Conservation (phyloP, 768 basidiomycete species). For the Kwoniella dejecticola region DNA sequence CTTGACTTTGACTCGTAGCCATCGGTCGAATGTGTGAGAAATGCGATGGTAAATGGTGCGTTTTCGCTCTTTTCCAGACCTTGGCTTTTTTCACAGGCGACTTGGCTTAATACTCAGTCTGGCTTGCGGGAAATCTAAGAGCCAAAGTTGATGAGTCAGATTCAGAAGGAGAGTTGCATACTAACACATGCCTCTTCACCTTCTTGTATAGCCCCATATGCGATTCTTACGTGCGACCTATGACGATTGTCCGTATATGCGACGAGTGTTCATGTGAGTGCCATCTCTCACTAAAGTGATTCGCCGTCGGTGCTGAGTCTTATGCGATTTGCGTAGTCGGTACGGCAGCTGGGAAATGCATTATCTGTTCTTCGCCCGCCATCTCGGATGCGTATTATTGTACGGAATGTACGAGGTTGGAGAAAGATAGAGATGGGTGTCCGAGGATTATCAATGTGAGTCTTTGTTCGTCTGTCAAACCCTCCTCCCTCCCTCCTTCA, state of each 20-base stretch:
- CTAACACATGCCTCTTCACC: background rate
- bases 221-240: conserved; percentile 98
- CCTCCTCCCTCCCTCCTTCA: background rate
- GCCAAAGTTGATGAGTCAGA: too few relatives aligned
- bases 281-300: too few relatives aligned
- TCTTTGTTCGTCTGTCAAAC: too few relatives aligned
- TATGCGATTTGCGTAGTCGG: conserved; percentile 41
- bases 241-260: conserved; percentile 95
- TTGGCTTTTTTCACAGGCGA: background rate
- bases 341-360: conserved; percentile 91
- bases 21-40: conserved; percentile 98
- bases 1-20: too few relatives aligned
- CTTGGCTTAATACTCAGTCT: too few relatives aligned
- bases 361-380: conserved; percentile 94
- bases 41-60: conserved; percentile 98
- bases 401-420: conserved; percentile 83
- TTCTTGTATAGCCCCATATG: conserved; percentile 75
- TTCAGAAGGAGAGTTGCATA: background rate
- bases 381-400: conserved; percentile 99
- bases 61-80: conserved; percentile 1
- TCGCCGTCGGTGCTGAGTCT: too few relatives aligned
- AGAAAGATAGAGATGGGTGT: conserved; percentile 97
- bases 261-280: conserved; percentile 99
- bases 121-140: too few relatives aligned
- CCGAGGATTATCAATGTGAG: conserved; percentile 66